Base-by-base conservation (phyloP, 208 protist species). In the Acanthamoeba triangularis region DNA sequence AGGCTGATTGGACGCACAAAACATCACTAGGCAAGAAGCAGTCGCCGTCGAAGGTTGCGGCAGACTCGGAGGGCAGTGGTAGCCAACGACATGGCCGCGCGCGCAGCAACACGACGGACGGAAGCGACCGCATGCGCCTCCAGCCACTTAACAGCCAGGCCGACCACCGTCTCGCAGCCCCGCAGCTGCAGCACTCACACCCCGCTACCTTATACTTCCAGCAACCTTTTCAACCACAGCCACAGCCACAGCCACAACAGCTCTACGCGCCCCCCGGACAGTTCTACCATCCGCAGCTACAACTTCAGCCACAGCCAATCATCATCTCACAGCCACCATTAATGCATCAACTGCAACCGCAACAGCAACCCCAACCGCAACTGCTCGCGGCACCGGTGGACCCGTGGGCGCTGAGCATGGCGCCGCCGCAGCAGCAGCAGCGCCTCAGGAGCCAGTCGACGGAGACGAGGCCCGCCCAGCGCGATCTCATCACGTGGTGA, bases 401-500 rank as follows among this genome's bases (percentile, higher is more conserved):
- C 49, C 14, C 49, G 49, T 54, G 49, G 49, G 49, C 49, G 7
- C 6, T 63, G 20, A 63, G 67, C 23, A 76, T 44, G 35, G 67
- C 33, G 25, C 8, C 67, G 35, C n/a, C 67, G n/a, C 33, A 8
- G 67, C 67, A 41, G n/a, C 8, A 3, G 35, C 35, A 44, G 25
- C 67, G n/a, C n/a, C 16, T 11, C 67, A 8, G 67, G 11, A 76
- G 67, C 20, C 35, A 47, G 3, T 76, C 67, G 0, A 76, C 67
- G 25, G 67, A 72, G 3, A n/a, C n/a, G 11, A 76, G n/a, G 67
- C 67, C 23, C 7, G 33, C 23, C 7, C 33, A 47, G 33, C 67
- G 67, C 13, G 67, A 76, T 20, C 67, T 76, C 67, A 76, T 76
- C 67, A 76, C 67, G 11, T 76, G 67, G 67, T 76, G n/a, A 76